These are phyloP conservation scores for Gyromitra esculenta DNA, from an alignment of 2,329 filamentous ascomycete genomes.

Conservation along the genomic window DNA sequence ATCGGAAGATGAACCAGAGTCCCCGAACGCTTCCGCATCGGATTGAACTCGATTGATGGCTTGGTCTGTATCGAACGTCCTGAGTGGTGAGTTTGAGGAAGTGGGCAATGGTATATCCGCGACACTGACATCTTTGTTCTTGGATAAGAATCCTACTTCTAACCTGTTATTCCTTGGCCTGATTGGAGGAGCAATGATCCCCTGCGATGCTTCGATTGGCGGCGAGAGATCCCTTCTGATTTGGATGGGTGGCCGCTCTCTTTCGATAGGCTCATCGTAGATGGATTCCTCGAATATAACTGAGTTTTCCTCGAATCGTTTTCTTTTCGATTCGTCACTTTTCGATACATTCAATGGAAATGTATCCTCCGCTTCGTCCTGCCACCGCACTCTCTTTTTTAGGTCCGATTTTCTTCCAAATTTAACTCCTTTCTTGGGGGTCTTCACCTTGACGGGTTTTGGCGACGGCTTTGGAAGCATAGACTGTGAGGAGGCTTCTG, in stretches of 20 bases:
- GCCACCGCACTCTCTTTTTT: constrained; percentile 87
- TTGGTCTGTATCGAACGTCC: constrained; percentile 50
- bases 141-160: constrained; percentile 55
- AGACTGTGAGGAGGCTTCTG: constrained; percentile 34
- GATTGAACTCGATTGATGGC: constrained; percentile 51
- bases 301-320: constrained; percentile 47
- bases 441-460: constrained; percentile 54
- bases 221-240: constrained; percentile 27
- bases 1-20: constrained; percentile 44
- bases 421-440: constrained; percentile 57
- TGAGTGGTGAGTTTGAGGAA: constrained; percentile 51
- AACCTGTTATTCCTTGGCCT: constrained; percentile 53
- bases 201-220: constrained; percentile 44
- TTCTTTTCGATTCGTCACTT: constrained; percentile 41
- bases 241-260: constrained; percentile 8
- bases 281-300: constrained; percentile 49
- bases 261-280: constrained; percentile 28
- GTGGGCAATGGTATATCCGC: constrained; percentile 49
- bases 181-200: constrained; percentile 51
- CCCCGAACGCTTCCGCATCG: constrained; percentile 42
- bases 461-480: constrained; percentile 48
- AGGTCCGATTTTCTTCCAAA: constrained; percentile 65
- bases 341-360: constrained; percentile 43
- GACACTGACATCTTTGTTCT: constrained; percentile 50
- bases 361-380: constrained; percentile 81